A percentile compares a stretch with the other conserved stretches of the same genome.
Evolutionary conservation across 2,329 filamentous ascomycete species (phyloP).

Genomic region (Beauveria australis): DNA sequence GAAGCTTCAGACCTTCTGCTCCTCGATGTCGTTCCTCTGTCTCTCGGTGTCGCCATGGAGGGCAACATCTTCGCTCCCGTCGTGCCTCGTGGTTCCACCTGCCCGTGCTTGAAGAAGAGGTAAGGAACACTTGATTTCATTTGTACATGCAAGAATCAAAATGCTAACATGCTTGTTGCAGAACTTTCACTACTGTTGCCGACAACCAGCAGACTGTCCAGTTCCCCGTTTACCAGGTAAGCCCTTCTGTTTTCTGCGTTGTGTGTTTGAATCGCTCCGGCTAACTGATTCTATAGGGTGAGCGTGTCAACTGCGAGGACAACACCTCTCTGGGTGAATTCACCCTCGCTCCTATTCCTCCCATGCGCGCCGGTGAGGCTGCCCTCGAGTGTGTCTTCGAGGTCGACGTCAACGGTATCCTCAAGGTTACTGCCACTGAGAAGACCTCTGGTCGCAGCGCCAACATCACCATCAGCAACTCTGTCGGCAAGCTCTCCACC

Average conservation of each 20-base stretch:
- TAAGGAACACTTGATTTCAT: not conserved
- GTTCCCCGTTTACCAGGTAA: constrained; percentile 63
- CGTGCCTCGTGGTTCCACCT: constrained; percentile 69
- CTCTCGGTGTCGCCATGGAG: constrained; percentile 98
- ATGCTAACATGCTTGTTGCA: constrained; percentile 10
- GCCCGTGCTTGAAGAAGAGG: constrained; percentile 72
- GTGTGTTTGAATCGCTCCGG: not conserved
- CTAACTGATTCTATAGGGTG: constrained; percentile 59
- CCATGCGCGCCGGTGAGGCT: constrained; percentile 90
- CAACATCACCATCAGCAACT: constrained; percentile 99
- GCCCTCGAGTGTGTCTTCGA: constrained; percentile 98
- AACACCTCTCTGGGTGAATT: constrained; percentile 98
- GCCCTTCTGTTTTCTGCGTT: too few species aligned
- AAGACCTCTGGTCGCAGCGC: constrained; percentile 96
- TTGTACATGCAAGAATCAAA: not conserved
- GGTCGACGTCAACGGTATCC: constrained; percentile 99
- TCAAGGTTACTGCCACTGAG: constrained; percentile 98
- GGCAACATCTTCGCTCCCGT: constrained; percentile 97
- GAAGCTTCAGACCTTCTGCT: constrained; percentile 93
- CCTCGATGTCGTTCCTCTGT: constrained; percentile 91
- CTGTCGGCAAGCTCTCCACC: constrained; percentile 93
- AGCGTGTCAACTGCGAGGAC: constrained; percentile 96
- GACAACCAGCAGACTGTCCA: constrained; percentile 73
- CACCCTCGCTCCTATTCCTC: constrained; percentile 78
- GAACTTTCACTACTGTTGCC: constrained; percentile 79